Percentiles rank a stretch among this genome's conserved stretches.
Evolutionary conservation across 257 asterid species (phyloP).

Genomic region (Scutellaria baicalensis): DNA sequence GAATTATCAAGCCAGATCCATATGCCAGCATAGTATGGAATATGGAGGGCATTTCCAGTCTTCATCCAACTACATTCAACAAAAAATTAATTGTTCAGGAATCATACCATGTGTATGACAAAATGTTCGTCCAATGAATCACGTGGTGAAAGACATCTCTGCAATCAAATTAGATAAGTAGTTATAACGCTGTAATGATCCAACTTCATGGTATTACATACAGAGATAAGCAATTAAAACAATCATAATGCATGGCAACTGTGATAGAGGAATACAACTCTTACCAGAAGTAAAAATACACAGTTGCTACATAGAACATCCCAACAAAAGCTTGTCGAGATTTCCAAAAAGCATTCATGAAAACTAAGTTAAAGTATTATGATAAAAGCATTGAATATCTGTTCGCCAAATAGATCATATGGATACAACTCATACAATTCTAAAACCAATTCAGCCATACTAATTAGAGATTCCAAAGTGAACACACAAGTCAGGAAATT

Average conservation of each 20-base stretch:
- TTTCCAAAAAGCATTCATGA: not conserved
- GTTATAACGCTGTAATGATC: not conserved
- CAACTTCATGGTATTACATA: not conserved
- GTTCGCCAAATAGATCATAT: not conserved
- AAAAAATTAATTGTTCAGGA: not conserved
- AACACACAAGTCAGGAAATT: not conserved
- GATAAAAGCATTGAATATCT: not conserved
- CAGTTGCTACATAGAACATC: not conserved
- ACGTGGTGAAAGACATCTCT: constrained; percentile 86
- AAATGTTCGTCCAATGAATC: constrained; percentile 92
- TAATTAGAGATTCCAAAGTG: not conserved
- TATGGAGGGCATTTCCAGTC: not conserved
- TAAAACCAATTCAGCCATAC: not conserved
- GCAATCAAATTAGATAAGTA: constrained; percentile 20
- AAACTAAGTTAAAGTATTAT: not conserved
- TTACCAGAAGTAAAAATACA: not conserved
- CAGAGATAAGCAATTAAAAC: not conserved
- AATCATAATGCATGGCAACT: not conserved
- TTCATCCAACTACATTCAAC: not conserved
- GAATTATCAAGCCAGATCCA: not conserved
- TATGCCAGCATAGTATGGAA: not conserved
- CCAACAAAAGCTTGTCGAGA: not conserved
- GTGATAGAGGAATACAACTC: not conserved
- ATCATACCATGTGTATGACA: constrained; percentile 76
- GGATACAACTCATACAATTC: too few species aligned